Evolutionary conservation across 73 alveolate species (phyloP).

Genomic region (Stentor coeruleus): DNA sequence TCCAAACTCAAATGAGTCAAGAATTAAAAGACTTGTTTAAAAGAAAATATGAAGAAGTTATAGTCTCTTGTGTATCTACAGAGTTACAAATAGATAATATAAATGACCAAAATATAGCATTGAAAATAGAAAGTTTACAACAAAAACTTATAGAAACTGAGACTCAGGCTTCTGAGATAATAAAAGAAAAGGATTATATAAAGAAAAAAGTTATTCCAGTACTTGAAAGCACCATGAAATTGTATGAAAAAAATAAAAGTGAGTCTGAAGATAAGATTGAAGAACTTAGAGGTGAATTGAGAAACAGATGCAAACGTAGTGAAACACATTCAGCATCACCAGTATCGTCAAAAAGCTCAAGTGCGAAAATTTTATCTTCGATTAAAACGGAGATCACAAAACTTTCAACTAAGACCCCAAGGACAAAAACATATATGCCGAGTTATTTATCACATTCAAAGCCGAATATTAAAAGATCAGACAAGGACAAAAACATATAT

Average conservation of each 20-base stretch:
- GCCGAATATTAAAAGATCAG: not conserved
- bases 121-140: not conserved
- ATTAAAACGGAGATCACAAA: not conserved
- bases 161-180: not conserved
- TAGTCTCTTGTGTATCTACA: not conserved
- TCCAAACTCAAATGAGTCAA: not conserved
- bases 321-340: constrained; percentile 5
- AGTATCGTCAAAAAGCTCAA: not conserved
- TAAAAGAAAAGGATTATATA: not conserved
- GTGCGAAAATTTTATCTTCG: not conserved
- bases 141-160: not conserved
- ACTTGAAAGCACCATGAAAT: constrained; percentile 7
- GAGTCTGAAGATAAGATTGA: not conserved
- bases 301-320: not conserved
- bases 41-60: constrained; percentile 4
- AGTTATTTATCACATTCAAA: constrained; percentile 2
- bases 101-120: not conserved
- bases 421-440: not conserved
- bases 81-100: not conserved
- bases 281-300: not conserved
- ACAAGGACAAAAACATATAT: not conserved
- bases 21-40: not conserved
- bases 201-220: constrained; percentile 9
- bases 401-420: not conserved
- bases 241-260: not conserved